Conservation (phyloP, 441 rosid genomes). For the Populus hybrid region DNA sequence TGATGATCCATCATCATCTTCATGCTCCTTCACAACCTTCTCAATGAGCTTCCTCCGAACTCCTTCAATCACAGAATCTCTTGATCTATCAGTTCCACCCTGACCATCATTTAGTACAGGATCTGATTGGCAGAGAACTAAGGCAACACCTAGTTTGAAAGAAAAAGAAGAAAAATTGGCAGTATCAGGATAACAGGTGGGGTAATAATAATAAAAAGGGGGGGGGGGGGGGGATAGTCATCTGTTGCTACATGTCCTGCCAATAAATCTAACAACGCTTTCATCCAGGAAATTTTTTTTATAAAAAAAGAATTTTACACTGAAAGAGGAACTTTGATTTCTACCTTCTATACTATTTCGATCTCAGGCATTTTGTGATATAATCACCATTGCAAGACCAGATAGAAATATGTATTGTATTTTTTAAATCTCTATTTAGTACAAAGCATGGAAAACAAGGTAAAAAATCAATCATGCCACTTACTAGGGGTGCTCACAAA, state of each 20-base stretch:
- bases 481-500: not conserved
- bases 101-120: constrained; percentile 93
- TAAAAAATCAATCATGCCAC: not conserved
- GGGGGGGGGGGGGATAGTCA: not conserved
- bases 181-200: not conserved
- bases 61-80: constrained; percentile 81
- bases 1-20: constrained; percentile 67
- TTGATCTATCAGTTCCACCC: constrained; percentile 70
- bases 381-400: not conserved
- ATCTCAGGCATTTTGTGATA: not conserved
- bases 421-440: not conserved
- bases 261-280: not conserved
- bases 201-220: not conserved
- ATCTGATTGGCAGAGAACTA: constrained; percentile 88
- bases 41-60: constrained; percentile 78
- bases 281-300: not conserved
- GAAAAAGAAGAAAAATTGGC: not conserved
- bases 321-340: not conserved
- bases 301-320: not conserved
- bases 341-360: not conserved
- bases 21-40: constrained; percentile 84
- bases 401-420: not conserved
- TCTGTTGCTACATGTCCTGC: not conserved
- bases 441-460: not conserved
- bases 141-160: constrained; percentile 67